These are phyloP conservation scores for Epipyxis sp. DNA, from an alignment of 108 stramenopile species.

Conservation along the genomic window DNA sequence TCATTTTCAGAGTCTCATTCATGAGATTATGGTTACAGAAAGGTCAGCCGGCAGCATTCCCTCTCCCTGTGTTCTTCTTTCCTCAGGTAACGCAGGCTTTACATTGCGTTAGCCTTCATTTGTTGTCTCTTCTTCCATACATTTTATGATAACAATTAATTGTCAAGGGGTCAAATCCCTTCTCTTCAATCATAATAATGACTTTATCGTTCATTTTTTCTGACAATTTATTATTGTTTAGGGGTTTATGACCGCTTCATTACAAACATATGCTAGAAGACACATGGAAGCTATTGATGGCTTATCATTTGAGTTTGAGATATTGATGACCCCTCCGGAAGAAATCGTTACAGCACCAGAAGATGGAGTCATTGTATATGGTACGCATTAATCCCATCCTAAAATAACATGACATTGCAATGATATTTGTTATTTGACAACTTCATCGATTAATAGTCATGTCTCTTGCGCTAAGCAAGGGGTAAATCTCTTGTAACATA, in stretches of 20 bases:
- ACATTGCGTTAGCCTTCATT: background rate
- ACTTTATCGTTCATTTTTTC: no score
- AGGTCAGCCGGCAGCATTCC: slow-evolving; percentile 60
- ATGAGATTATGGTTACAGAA: slow-evolving; percentile 54
- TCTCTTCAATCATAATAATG: no score
- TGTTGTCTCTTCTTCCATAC: background rate
- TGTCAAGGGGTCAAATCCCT: no score
- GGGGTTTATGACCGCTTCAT: slow-evolving; percentile 68
- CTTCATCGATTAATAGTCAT: no score
- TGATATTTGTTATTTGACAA: no score
- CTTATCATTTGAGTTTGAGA: slow-evolving; percentile 52
- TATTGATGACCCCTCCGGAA: slow-evolving; percentile 36
- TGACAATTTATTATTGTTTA: background rate
- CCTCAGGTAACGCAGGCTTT: slow-evolving; percentile 43
- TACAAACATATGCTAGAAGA: slow-evolving; percentile 64
- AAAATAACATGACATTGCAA: no score
- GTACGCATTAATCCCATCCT: no score
- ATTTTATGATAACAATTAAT: background rate
- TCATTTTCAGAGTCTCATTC: slow-evolving; percentile 53
- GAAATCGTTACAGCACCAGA: slow-evolving; percentile 52
- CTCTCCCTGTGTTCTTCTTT: slow-evolving; percentile 65
- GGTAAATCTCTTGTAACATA: no score
- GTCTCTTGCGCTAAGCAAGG: no score
- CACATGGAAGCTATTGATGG: slow-evolving; percentile 64
- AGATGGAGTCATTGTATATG: slow-evolving; percentile 59